Percentiles rank a stretch among this genome's conserved stretches.
These are phyloP conservation scores for Ceratobasidium sp. DNA, from an alignment of 1,284 basidiomycete species.

Conservation along the genomic window DNA sequence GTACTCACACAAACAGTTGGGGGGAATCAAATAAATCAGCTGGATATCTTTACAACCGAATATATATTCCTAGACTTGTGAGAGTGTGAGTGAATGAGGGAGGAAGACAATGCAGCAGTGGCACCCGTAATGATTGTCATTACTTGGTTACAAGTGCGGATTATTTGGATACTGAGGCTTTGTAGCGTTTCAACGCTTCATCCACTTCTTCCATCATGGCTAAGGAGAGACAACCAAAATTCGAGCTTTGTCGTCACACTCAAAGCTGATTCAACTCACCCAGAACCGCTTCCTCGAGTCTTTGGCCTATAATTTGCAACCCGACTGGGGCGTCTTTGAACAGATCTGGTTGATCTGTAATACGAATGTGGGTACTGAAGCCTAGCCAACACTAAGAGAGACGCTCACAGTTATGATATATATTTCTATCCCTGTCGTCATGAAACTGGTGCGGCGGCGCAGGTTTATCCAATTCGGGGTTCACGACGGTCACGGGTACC, in stretches of 20 bases:
- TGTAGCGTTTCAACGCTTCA: constrained; percentile 31
- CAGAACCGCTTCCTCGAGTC: constrained; percentile 75
- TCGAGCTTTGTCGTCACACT: background rate
- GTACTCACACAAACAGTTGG: too few relatives aligned
- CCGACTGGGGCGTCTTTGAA: constrained; percentile 73
- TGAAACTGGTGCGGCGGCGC: constrained; percentile 63
- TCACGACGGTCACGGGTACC: constrained; percentile 75
- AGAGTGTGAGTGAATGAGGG: too few relatives aligned
- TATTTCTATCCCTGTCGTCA: constrained; percentile 62
- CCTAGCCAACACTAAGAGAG: background rate
- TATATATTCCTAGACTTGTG: too few relatives aligned
- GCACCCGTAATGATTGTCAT: too few relatives aligned
- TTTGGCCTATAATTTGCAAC: constrained; percentile 77
- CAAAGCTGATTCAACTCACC: constrained; percentile 6
- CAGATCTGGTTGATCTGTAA: constrained; percentile 70
- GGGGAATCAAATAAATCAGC: too few relatives aligned
- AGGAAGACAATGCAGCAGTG: too few relatives aligned
- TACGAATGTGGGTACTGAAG: too few relatives aligned
- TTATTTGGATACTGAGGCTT: background rate
- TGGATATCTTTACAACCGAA: too few relatives aligned
- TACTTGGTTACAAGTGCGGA: background rate
- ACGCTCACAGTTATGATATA: constrained; percentile 71
- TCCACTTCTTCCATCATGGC: constrained; percentile 73
- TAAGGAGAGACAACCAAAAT: constrained; percentile 54
- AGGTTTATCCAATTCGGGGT: constrained; percentile 64